Conservation (phyloP, 208 protist species). For the Leishmania aethiopica region DNA sequence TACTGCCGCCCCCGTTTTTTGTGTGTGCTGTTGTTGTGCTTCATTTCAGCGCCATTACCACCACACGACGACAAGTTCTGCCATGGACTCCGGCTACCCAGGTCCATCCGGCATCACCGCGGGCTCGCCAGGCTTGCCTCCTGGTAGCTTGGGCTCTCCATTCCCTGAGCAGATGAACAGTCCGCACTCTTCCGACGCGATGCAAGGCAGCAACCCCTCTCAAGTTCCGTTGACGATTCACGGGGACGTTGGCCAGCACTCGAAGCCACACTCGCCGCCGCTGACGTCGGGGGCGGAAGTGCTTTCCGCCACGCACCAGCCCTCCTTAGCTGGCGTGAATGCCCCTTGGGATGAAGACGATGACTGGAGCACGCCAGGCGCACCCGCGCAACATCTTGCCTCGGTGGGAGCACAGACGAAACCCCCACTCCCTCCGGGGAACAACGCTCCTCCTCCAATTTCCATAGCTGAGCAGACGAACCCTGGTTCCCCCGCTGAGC, state of each 20-base stretch:
- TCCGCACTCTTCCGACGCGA: background rate
- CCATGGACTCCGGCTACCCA: slow-evolving; percentile 19
- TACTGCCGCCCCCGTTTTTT: background rate
- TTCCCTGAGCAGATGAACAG: slow-evolving; percentile 8
- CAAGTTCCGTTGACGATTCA: background rate
- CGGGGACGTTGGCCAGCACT: background rate
- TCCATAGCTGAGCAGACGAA: background rate
- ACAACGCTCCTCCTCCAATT: background rate
- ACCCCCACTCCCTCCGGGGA: background rate
- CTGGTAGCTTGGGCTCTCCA: slow-evolving; percentile 8
- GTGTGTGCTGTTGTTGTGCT: background rate
- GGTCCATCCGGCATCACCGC: slow-evolving; percentile 9
- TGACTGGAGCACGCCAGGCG: slow-evolving; percentile 16
- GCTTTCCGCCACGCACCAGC: background rate
- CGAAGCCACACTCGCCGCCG: slow-evolving; percentile 5
- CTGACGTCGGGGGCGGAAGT: background rate
- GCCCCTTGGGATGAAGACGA: slow-evolving; percentile 37
- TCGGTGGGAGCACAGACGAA: background rate
- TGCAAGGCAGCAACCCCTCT: slow-evolving; percentile 6
- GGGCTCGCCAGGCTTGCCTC: slow-evolving; percentile 23
- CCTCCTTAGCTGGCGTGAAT: slow-evolving; percentile 10
- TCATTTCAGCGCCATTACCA: background rate
- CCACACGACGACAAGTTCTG: background rate
- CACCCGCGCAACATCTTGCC: slow-evolving; percentile 3
- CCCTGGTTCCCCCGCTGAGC: slow-evolving; percentile 16